These are phyloP conservation scores for Exophiala xenobiotica DNA, from an alignment of 2,329 filamentous ascomycete genomes.

Conservation along the genomic window DNA sequence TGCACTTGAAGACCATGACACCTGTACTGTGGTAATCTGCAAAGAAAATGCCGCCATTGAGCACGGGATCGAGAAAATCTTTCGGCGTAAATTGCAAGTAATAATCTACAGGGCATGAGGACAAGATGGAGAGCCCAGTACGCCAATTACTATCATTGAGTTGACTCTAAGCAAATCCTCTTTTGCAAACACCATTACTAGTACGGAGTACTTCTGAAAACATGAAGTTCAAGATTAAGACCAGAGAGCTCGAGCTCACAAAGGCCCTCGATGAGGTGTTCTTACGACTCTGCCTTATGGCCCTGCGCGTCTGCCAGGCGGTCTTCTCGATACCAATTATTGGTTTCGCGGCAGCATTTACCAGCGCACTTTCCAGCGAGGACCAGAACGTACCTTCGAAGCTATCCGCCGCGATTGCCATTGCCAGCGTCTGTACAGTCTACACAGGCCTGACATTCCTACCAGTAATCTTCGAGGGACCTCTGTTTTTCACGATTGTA, in stretches of 20 bases:
- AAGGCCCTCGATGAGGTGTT: slow-evolving; percentile 23
- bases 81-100: background rate
- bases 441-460: slow-evolving; percentile 16
- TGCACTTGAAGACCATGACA: background rate
- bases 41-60: background rate
- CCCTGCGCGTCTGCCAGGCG: slow-evolving; percentile 12
- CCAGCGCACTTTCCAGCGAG: slow-evolving; percentile 18
- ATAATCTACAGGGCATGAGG: too few species aligned
- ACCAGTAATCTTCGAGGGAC: slow-evolving; percentile 22
- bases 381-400: slow-evolving; percentile 17
- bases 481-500: slow-evolving; percentile 18
- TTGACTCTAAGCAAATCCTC: too few species aligned
- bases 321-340: slow-evolving; percentile 17
- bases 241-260: slow-evolving; percentile 20
- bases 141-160: too few species aligned
- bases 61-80: slow-evolving; percentile 5
- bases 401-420: slow-evolving; percentile 12
- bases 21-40: too few species aligned
- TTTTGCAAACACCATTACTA: background rate
- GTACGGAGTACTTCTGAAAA: background rate
- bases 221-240: slow-evolving; percentile 23
- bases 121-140: too few species aligned
- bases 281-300: slow-evolving; percentile 20
- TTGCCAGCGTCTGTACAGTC: slow-evolving; percentile 17
- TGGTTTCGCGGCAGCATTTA: slow-evolving; percentile 21